A percentile compares a stretch with the other conserved stretches of the same genome.
phyloP scores from a whole-genome alignment of 768 basidiomycete species.

The Trametopsis cervina region DNA sequence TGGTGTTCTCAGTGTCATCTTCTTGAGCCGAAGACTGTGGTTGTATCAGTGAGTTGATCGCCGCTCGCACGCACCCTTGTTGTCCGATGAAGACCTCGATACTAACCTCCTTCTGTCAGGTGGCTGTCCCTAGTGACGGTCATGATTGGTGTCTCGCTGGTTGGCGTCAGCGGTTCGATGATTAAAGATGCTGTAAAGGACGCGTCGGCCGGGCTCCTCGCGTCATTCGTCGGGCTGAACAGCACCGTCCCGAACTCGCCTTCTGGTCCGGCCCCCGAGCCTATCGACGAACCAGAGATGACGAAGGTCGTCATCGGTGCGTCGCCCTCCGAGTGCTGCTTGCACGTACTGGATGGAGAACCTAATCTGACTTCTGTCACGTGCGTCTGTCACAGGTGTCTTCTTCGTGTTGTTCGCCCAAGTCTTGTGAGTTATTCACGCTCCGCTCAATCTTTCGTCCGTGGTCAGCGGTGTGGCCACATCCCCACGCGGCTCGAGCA shows the following conservation, averaged over 20 bases:
- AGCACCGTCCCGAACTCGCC: constrained; percentile 7
- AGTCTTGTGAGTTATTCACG: constrained; percentile 60
- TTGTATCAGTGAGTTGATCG: constrained; percentile 63
- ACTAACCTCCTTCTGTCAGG: constrained; percentile 32
- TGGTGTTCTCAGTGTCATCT: constrained; percentile 83
- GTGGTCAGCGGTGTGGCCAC: background rate
- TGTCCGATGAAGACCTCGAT: background rate
- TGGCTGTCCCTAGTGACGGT: constrained; percentile 90
- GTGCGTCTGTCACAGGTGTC: constrained; percentile 48
- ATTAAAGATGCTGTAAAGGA: constrained; percentile 67
- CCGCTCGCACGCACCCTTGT: constrained; percentile 8
- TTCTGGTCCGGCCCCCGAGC: constrained; percentile 32
- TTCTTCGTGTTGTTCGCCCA: constrained; percentile 92
- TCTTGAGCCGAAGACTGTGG: constrained; percentile 80
- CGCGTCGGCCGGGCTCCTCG: constrained; percentile 25
- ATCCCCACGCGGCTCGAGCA: no score
- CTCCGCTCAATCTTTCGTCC: background rate
- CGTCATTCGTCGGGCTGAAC: constrained; percentile 16
- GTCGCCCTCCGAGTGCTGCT: constrained; percentile 21
- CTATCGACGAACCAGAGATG: constrained; percentile 52
- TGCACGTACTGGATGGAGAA: constrained; percentile 5
- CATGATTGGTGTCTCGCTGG: constrained; percentile 75
- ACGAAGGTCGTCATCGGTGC: constrained; percentile 69
- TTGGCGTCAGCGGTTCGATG: constrained; percentile 86
- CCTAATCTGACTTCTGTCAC: background rate